Percentiles rank a stretch among this genome's conserved stretches.
Evolutionary conservation across 2,329 filamentous ascomycete species (phyloP).

Genomic region (Coniella lustricola): DNA sequence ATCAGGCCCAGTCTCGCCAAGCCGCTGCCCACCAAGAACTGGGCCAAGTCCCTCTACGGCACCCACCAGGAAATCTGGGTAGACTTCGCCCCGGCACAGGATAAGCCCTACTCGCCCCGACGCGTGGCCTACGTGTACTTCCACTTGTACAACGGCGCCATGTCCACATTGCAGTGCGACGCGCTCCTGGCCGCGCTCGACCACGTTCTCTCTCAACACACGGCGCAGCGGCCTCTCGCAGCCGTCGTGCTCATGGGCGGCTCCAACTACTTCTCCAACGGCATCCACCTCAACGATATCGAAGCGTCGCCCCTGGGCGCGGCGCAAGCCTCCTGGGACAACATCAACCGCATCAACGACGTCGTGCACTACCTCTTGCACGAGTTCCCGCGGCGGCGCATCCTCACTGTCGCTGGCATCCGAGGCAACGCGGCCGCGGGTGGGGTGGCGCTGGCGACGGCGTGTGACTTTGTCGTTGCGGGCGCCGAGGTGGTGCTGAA

Average conservation of each 20-base stretch:
- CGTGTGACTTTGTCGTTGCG: slow-evolving; percentile 30
- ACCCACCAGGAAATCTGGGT: slow-evolving; percentile 35
- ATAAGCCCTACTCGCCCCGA: slow-evolving; percentile 5
- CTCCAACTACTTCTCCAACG: slow-evolving; percentile 34
- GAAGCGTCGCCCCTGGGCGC: slow-evolving; percentile 29
- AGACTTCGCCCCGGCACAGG: slow-evolving; percentile 26
- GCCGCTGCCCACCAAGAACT: slow-evolving; percentile 20
- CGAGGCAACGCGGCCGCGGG: slow-evolving; percentile 36
- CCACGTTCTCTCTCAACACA: slow-evolving; percentile 26
- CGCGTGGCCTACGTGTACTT: slow-evolving; percentile 33
- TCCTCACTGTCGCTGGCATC: slow-evolving; percentile 32
- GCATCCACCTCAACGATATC: slow-evolving; percentile 37
- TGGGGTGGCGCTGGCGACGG: slow-evolving; percentile 34
- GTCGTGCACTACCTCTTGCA: slow-evolving; percentile 31
- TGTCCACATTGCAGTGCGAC: slow-evolving; percentile 33
- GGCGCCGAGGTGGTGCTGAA: slow-evolving; percentile 32
- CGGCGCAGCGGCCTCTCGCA: slow-evolving; percentile 23
- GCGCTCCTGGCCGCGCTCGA: slow-evolving; percentile 30
- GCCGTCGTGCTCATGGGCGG: slow-evolving; percentile 34
- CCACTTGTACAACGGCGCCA: slow-evolving; percentile 37
- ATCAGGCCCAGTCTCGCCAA: not conserved
- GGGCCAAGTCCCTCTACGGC: slow-evolving; percentile 21
- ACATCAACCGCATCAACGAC: slow-evolving; percentile 38
- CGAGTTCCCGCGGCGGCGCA: slow-evolving; percentile 28
- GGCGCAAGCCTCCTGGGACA: slow-evolving; percentile 33